Evolutionary conservation across 2,329 filamentous ascomycete species (phyloP).

Genomic region (Myriosclerotinia curreyana): DNA sequence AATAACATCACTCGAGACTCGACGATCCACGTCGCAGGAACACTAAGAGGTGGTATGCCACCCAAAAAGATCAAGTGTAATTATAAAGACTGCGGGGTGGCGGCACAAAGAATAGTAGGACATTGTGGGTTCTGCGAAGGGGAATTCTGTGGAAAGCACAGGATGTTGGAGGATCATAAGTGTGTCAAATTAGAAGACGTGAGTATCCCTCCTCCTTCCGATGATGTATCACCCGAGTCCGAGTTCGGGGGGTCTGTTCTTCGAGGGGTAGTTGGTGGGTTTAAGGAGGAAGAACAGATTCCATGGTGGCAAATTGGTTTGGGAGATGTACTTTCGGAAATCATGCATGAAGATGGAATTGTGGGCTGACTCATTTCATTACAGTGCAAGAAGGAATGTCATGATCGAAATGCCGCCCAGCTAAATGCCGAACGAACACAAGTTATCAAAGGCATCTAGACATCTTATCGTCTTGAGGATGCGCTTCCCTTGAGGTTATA

Average conservation of each 20-base stretch:
- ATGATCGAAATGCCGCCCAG: constrained; percentile 90
- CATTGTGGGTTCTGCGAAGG: constrained; percentile 95
- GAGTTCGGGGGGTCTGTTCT: constrained; percentile 30
- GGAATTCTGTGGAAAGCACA: constrained; percentile 92
- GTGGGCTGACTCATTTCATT: constrained; percentile 11
- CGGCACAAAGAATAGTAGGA: constrained; percentile 88
- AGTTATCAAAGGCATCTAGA: constrained; percentile 84
- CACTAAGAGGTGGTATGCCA: constrained; percentile 58
- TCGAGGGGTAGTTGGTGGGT: background rate
- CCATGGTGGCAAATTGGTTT: constrained; percentile 44
- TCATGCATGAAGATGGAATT: constrained; percentile 24
- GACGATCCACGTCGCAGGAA: constrained; percentile 54
- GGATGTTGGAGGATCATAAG: constrained; percentile 90
- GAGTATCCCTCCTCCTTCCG: constrained; percentile 42
- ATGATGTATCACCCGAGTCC: background rate
- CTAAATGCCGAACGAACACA: constrained; percentile 90
- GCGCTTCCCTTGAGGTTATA: too few species aligned
- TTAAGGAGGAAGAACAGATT: background rate
- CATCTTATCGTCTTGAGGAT: background rate
- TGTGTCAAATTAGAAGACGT: constrained; percentile 89
- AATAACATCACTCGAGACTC: constrained; percentile 49
- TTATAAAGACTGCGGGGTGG: constrained; percentile 84
- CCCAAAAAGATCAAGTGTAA: constrained; percentile 74
- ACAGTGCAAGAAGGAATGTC: constrained; percentile 92
- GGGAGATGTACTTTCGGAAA: constrained; percentile 42